Evolutionary conservation across 768 basidiomycete species (phyloP).

Genomic region (Lanmaoa rubissima): DNA sequence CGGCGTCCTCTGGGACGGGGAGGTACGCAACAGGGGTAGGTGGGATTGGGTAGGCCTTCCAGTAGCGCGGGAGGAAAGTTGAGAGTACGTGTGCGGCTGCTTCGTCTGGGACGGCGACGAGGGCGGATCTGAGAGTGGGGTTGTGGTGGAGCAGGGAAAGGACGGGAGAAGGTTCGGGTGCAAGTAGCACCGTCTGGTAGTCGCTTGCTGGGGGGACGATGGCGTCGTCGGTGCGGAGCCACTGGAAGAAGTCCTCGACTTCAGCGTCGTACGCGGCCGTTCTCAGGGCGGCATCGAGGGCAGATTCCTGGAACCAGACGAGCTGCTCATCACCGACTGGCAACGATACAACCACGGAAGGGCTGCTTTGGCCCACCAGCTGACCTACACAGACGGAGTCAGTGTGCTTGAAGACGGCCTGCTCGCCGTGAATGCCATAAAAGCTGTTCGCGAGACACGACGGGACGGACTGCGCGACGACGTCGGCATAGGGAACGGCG

Average conservation of each 20-base stretch:
- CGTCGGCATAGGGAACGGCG: conserved; percentile 21
- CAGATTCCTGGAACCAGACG: conserved; percentile 60
- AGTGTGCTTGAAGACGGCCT: conserved; percentile 47
- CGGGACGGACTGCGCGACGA: conserved; percentile 17
- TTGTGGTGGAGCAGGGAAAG: conserved; percentile 45
- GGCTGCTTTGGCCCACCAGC: not conserved
- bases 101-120: conserved; percentile 46
- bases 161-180: conserved; percentile 3
- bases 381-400: conserved; percentile 39
- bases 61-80: conserved; percentile 64
- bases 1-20: no score
- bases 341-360: conserved; percentile 20
- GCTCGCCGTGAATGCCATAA: conserved; percentile 55
- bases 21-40: conserved; percentile 43
- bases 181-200: conserved; percentile 20
- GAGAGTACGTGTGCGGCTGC: conserved; percentile 49
- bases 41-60: conserved; percentile 68
- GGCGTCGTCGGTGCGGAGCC: conserved; percentile 22
- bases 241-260: conserved; percentile 38
- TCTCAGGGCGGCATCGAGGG: conserved; percentile 46
- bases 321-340: conserved; percentile 38
- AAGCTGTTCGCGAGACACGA: conserved; percentile 50
- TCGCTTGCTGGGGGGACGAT: conserved; percentile 9
- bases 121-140: conserved; percentile 35
- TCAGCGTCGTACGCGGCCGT: conserved; percentile 32